phyloP scores from a whole-genome alignment of 257 asterid species.

The Hygrophila difformis region DNA sequence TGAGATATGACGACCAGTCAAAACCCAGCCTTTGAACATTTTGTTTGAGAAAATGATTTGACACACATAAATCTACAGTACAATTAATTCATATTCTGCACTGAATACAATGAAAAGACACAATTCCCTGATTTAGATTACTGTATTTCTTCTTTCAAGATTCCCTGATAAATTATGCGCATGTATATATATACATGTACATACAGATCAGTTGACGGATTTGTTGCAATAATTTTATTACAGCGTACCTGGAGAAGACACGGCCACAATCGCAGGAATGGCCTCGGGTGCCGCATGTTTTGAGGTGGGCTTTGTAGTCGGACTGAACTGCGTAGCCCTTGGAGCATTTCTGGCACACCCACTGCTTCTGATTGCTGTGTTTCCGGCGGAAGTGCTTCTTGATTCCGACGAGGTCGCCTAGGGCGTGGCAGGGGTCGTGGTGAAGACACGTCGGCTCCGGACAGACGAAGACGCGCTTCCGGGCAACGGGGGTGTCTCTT shows the following conservation, averaged over 20 bases:
- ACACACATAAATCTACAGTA: constrained; percentile 6
- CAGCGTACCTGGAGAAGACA: constrained; percentile 42
- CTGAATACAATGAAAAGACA: constrained; percentile 34
- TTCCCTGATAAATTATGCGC: too few relatives aligned
- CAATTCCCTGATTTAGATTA: constrained; percentile 17
- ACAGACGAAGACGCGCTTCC: constrained; percentile 63
- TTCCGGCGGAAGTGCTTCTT: constrained; percentile 65
- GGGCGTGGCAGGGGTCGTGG: constrained; percentile 70
- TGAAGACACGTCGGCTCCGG: constrained; percentile 69
- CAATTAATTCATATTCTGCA: constrained; percentile 24
- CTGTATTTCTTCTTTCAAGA: too few relatives aligned
- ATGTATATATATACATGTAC: too few relatives aligned
- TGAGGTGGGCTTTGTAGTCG: constrained; percentile 63
- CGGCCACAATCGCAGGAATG: constrained; percentile 71
- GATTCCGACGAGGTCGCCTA: constrained; percentile 69
- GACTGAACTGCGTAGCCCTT: constrained; percentile 73
- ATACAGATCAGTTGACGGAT: too few relatives aligned
- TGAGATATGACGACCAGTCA: constrained; percentile 17
- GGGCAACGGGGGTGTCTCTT: constrained; percentile 36
- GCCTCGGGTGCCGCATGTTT: constrained; percentile 69
- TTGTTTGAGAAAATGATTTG: constrained; percentile 25
- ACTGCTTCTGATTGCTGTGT: constrained; percentile 57
- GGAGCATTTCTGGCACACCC: constrained; percentile 58
- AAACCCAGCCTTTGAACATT: constrained; percentile 22
- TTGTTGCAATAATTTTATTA: neutral